These are phyloP conservation scores for Scytalidium lignicola DNA, from an alignment of 2,329 filamentous ascomycete species.

Conservation along the genomic window DNA sequence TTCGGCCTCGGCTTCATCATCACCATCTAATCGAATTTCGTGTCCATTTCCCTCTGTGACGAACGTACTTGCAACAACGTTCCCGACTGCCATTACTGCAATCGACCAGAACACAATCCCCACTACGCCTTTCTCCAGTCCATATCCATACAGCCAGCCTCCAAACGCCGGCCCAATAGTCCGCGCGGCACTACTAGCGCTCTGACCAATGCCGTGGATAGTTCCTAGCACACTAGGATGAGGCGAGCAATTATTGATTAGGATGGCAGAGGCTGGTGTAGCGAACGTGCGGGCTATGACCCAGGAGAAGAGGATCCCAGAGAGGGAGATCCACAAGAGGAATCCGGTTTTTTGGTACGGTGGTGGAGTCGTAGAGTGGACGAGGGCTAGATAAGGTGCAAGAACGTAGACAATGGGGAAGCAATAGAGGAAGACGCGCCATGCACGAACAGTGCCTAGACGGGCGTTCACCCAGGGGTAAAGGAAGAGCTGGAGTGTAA, in stretches of 20 bases:
- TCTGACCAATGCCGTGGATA: conserved; percentile 53
- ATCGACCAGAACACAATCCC: conserved; percentile 40
- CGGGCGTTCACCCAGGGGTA: conserved; percentile 63
- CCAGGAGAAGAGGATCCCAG: conserved; percentile 51
- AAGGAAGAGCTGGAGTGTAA: conserved; percentile 64
- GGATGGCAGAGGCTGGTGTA: conserved; percentile 51
- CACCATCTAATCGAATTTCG: conserved; percentile 59
- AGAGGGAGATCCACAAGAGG: conserved; percentile 12
- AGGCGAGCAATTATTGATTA: conserved; percentile 58
- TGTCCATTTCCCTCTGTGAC: conserved; percentile 59
- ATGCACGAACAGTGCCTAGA: conserved; percentile 62
- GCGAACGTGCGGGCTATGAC: conserved; percentile 70
- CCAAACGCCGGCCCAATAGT: conserved; percentile 56
- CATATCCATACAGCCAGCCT: conserved; percentile 56
- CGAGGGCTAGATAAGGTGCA: conserved; percentile 64
- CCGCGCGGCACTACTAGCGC: conserved; percentile 50
- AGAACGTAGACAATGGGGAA: conserved; percentile 67
- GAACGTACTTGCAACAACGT: conserved; percentile 43
- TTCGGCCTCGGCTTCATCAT: conserved; percentile 41
- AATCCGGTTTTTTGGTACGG: conserved; percentile 9
- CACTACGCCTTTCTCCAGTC: conserved; percentile 50
- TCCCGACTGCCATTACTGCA: conserved; percentile 47
- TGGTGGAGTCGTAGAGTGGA: conserved; percentile 37
- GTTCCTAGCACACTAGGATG: conserved; percentile 54
- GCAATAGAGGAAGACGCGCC: conserved; percentile 59